Base-by-base conservation (phyloP, 208 protist genomes). In the Acanthamoeba castellanii region DNA sequence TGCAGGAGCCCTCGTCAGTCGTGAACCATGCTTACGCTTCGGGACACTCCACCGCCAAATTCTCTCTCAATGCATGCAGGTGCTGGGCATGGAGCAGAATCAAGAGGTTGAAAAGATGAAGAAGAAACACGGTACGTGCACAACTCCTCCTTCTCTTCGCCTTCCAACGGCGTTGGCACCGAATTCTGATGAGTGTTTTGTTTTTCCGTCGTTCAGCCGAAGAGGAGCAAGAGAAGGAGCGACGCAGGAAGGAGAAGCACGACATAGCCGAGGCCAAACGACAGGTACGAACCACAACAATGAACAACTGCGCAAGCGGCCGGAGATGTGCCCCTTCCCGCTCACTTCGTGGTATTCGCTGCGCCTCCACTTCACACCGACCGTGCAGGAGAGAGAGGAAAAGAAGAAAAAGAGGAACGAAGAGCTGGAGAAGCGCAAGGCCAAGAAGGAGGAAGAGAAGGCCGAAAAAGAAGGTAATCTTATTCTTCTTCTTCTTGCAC, bases 321-420 rank as follows among this genome's bases (percentile, higher is more conserved):
- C 13, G 8, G 5, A 5, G 50, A 55, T 16, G 50, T 55, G 50
- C 50, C 13, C 50, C 50, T 13, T 55, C 50, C 5, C 50, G n/a
- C n/a, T n/a, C n/a, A n/a, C n/a, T n/a, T n/a, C n/a, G n/a, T n/a
- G n/a, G n/a, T n/a, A n/a, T n/a, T n/a, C n/a, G n/a, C n/a, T n/a
- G 37, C 37, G 37, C 37, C 2, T 42, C 37, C 37, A 42, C 37
- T 42, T 42, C 2, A 42, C 37, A 42, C 37, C 37, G 37, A 1
- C 37, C 30, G 30, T 25, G 42, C 34, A 84, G 84, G 84, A 91
- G 50, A 5, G 57, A 7, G 84, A 91, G 57, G 84, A 91, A 25
- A 91, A 91, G 84, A 59, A 68, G 22, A 91, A 91, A 50, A 59
- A 91, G 57, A 27, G 84, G 22, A 45, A 70, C 20, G 84, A 91